Evolutionary conservation across 176 grass and related monocot genomes (phyloP), one percentile per base, ranked within the genome.

Genomic region (Avena atlantica): DNA sequence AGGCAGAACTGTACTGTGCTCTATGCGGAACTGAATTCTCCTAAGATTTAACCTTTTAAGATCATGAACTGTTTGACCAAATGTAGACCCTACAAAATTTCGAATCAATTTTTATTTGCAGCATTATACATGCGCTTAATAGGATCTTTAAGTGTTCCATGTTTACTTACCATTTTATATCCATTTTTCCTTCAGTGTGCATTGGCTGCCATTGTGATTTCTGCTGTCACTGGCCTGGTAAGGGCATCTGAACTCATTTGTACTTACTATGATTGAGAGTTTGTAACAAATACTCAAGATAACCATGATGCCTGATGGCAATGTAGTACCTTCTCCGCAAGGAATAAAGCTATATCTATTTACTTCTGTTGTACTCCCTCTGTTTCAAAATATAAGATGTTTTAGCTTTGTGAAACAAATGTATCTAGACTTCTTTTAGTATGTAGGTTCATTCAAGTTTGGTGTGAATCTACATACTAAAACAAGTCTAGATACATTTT

Each of bases 121-220:
- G 34, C 67, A 47, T 9, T 60, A 27, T 27, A 34, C 44, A 34
- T 36, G 17, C 15, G 12, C 25, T 76, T 76, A 15, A 76, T 27
- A 63, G n/a, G 44, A 84, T 75, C 25, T 82, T 82, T 31, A 76
- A 62, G 21, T 36, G 3, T 63, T 85, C 12, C 34, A 21, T 64
- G 17, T 27, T 76, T 74, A 14, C 69, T 55, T 84, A 65, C 9
- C 52, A 83, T 87, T 66, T 79, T 17, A 66, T 83, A 12, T 66
- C 5, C 5, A 72, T 53, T 56, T 57, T 45, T 20, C 50, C 1
- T 53, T 9, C 78, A 98, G 96, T 98, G 93, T 85, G 96, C 92
- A 59, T 91, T 98, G 81, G 92, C 96, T 91, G 96, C 96, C 48
- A 94, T 98, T 81, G 96, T 98, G 65, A 95, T 98, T 79, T 98